Evolutionary conservation across 495 filamentous ascomycete genomes (phyloP), one percentile per base, ranked within the genome.

Genomic region (Penicillium samsonianum): DNA sequence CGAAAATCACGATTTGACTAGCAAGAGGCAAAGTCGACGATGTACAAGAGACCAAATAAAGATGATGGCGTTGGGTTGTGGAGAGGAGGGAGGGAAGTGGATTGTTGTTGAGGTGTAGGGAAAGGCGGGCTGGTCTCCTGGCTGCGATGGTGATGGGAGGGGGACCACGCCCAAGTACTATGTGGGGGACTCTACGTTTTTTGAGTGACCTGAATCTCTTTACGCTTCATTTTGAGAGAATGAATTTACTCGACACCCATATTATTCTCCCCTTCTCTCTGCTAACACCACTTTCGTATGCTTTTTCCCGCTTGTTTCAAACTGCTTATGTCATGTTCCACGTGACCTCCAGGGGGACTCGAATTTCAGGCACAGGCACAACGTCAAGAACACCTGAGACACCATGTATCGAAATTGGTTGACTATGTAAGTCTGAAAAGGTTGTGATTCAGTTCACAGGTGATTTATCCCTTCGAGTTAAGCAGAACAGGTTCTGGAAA

Each of bases 51-150:
- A 30, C 41, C 40, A 35, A 58, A 20, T 31, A 50, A 43, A 51
- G 42, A 33, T 28, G 44, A 53, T 58, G 53, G 25, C n/a, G 50
- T 53, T 53, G 50, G 38, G 31, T 53, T 61, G 52, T 28, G 40
- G 50, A 41, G 50, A 47, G 57, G 50, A 55, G 46, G 52, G 42
- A 51, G 48, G 58, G 59, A 52, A 56, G 59, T 53, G 50, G 41
- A 49, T 60, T 60, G 61, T 67, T 58, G 64, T 62, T 65, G 62
- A 57, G 64, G 61, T 62, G 44, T 62, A 67, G 60, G 63, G 55
- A 64, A 68, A 66, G 58, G 64, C 64, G 66, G 66, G 55, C 48
- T 58, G 54, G 57, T 65, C 67, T 69, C 67, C 64, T 69, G 66
- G 66, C 63, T 59, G 61, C 60, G 64, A 67, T 65, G 64, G 62